Percentiles rank a stretch among this genome's conserved stretches.
Evolutionary conservation across 306 rosid genomes (phyloP).

Genomic region (Quercus variabilis): DNA sequence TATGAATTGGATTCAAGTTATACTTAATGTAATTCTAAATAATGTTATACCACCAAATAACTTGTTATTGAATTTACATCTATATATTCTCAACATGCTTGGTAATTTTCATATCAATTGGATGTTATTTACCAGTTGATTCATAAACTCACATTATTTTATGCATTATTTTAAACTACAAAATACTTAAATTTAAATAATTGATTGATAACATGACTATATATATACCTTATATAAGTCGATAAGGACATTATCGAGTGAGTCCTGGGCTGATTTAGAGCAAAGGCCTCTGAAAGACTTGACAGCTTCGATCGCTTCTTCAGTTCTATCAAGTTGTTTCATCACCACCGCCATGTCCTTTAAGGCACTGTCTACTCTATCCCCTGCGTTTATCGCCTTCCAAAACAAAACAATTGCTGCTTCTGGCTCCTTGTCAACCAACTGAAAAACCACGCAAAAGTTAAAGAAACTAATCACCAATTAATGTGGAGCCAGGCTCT

Average conservation of each 20-base stretch:
- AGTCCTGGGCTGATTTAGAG: conserved; percentile 86
- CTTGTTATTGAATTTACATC: too few species aligned
- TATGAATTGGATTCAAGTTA: too few species aligned
- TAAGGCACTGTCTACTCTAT: conserved; percentile 84
- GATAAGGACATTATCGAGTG: conserved; percentile 84
- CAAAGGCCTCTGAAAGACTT: conserved; percentile 64
- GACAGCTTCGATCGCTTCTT: conserved; percentile 94
- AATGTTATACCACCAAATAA: too few species aligned
- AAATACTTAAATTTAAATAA: too few species aligned
- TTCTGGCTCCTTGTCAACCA: conserved; percentile 75
- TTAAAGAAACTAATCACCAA: background rate
- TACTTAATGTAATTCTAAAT: accelerated
- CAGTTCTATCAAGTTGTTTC: conserved; percentile 78
- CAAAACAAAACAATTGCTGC: conserved; percentile 72
- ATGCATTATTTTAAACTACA: too few species aligned
- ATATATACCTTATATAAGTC: conserved; percentile 82
- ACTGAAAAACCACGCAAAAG: conserved; percentile 26
- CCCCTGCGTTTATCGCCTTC: conserved; percentile 86
- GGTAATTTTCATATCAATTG: accelerated
- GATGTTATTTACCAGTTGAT: accelerated
- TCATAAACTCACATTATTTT: accelerated
- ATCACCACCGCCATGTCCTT: conserved; percentile 96
- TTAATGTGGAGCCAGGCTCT: too few species aligned
- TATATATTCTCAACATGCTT: too few species aligned
- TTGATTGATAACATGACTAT: accelerated